Conservation (phyloP, 768 basidiomycete genomes). For the Clavaria fumosa region DNA sequence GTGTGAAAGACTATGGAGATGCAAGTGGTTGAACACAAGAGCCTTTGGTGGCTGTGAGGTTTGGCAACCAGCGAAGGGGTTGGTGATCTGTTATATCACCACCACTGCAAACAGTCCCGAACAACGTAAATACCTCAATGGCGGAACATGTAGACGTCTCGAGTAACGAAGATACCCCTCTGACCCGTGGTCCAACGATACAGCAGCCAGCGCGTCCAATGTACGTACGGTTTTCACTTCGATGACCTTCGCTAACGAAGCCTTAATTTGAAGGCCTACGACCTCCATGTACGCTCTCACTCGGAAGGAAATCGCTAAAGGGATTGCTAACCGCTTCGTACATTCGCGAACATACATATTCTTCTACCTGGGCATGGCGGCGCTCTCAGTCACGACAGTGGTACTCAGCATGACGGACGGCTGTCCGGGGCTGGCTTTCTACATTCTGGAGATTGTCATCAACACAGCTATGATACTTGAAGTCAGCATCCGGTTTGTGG, state of each 20-base stretch:
- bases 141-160: too few relatives aligned
- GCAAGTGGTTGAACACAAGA: too few relatives aligned
- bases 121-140: too few relatives aligned
- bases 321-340: slow-evolving; percentile 81
- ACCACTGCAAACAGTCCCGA: too few relatives aligned
- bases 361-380: slow-evolving; percentile 81
- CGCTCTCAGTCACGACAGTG: slow-evolving; percentile 74
- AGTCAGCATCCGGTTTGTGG: slow-evolving; percentile 81
- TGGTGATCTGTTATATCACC: too few relatives aligned
- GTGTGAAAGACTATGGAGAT: too few relatives aligned
- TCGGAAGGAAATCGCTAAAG: slow-evolving; percentile 66
- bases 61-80: too few relatives aligned
- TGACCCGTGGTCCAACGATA: too few relatives aligned
- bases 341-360: slow-evolving; percentile 79
- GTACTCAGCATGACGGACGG: slow-evolving; percentile 68
- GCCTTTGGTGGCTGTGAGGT: too few relatives aligned
- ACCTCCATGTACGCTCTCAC: slow-evolving; percentile 80
- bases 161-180: too few relatives aligned
- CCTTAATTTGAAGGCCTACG: slow-evolving; percentile 31
- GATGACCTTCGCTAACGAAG: slow-evolving; percentile 2
- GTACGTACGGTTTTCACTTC: slow-evolving; percentile 1
- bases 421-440: slow-evolving; percentile 81
- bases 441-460: slow-evolving; percentile 77
- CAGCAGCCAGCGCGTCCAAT: too few relatives aligned
- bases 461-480: slow-evolving; percentile 89